A percentile compares a stretch with the other conserved stretches of the same genome.
Evolutionary conservation across 2,329 filamentous ascomycete genomes (phyloP).

Genomic region (Rhexocercosporidium sp.): DNA sequence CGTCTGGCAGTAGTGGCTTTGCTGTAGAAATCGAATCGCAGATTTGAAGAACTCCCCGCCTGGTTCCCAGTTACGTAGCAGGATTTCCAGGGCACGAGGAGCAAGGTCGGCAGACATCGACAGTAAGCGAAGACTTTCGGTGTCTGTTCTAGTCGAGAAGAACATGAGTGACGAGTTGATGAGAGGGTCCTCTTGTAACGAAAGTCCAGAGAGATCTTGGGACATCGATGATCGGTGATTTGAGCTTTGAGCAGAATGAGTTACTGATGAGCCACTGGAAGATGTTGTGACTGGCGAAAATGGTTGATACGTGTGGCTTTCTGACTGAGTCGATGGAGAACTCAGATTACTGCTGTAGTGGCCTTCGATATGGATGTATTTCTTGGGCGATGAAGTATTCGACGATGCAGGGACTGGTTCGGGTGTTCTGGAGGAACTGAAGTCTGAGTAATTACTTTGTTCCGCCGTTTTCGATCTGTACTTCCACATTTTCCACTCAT

Average conservation of each 20-base stretch:
- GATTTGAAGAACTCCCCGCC: constrained; percentile 22
- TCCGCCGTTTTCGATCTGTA: constrained; percentile 16
- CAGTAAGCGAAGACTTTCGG: constrained; percentile 16
- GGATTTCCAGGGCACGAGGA: constrained; percentile 23
- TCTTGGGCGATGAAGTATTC: not conserved
- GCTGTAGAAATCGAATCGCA: constrained; percentile 5
- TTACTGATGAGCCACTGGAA: constrained; percentile 1
- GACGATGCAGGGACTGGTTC: not conserved
- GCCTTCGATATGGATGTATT: not conserved
- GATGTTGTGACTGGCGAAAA: constrained; percentile 2
- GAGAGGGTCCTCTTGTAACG: constrained; percentile 6
- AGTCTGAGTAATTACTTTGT: not conserved
- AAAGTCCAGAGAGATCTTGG: not conserved
- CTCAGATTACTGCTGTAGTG: not conserved
- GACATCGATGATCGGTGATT: not conserved
- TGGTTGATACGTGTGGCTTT: not conserved
- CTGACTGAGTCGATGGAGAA: not conserved
- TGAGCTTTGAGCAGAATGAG: not conserved
- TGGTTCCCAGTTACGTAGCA: constrained; percentile 24
- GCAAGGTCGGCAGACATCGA: constrained; percentile 13
- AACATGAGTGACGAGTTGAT: constrained; percentile 28
- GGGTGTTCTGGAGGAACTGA: not conserved
- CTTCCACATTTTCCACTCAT: constrained; percentile 29
- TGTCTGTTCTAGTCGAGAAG: constrained; percentile 20
- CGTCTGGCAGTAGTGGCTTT: constrained; percentile 7